Evolutionary conservation across 129 eudicot genomes (phyloP).

Genomic region (Ambrosia trifida): DNA sequence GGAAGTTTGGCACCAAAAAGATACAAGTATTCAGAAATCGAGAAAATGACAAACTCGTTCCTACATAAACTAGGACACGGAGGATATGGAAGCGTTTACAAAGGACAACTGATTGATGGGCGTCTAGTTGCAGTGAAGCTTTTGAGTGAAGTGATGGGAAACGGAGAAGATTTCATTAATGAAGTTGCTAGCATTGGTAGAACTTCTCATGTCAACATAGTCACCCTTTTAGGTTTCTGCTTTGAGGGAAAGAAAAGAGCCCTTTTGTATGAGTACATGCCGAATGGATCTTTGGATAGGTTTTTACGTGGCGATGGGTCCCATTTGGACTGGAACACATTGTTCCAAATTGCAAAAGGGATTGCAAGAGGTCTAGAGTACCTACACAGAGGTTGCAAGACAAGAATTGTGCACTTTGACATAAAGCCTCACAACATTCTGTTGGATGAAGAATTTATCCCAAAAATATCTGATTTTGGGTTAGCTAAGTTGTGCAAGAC

Average conservation of each 20-base stretch:
- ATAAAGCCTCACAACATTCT: slow-evolving; percentile 57
- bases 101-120: slow-evolving; percentile 24
- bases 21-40: slow-evolving; percentile 26
- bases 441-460: slow-evolving; percentile 44
- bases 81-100: slow-evolving; percentile 26
- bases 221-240: slow-evolving; percentile 29
- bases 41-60: slow-evolving; percentile 33
- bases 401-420: slow-evolving; percentile 50
- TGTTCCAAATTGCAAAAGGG: slow-evolving; percentile 34
- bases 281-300: slow-evolving; percentile 30
- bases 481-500: slow-evolving; percentile 41
- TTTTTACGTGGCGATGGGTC: slow-evolving; percentile 14
- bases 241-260: slow-evolving; percentile 24
- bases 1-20: slow-evolving; percentile 24
- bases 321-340: slow-evolving; percentile 8
- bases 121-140: slow-evolving; percentile 35
- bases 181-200: slow-evolving; percentile 33
- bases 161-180: slow-evolving; percentile 32
- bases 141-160: not conserved
- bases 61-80: slow-evolving; percentile 23
- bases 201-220: slow-evolving; percentile 34
- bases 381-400: slow-evolving; percentile 50
- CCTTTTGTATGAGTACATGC: slow-evolving; percentile 20
- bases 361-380: slow-evolving; percentile 50
- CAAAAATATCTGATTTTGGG: slow-evolving; percentile 54